These are phyloP conservation scores for Komagataella pastoris DNA, from an alignment of 805 yeast genomes.

Conservation along the genomic window DNA sequence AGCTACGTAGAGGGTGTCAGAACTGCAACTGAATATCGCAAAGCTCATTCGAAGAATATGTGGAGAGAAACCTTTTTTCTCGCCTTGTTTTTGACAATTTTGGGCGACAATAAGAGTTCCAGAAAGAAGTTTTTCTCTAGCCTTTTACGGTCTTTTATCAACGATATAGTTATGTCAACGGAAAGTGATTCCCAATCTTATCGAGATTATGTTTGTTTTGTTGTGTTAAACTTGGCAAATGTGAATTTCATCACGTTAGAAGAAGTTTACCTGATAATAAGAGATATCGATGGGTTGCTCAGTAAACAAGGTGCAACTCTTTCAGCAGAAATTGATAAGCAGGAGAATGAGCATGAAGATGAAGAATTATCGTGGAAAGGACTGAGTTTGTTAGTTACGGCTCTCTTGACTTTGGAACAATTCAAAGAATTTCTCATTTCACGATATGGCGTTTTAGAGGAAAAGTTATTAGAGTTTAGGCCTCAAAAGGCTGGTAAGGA, in stretches of 20 bases:
- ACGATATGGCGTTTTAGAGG: constrained; percentile 12
- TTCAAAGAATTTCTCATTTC: constrained; percentile 12
- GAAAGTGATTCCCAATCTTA: constrained; percentile 6
- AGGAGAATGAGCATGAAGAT: constrained; percentile 2
- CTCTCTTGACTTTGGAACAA: constrained; percentile 5
- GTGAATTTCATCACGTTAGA: constrained; percentile 30
- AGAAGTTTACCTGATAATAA: constrained; percentile 32
- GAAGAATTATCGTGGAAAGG: constrained; percentile 1
- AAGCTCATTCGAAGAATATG: constrained; percentile 12
- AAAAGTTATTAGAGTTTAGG: constrained; percentile 14
- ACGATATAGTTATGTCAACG: constrained; percentile 12
- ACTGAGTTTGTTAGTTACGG: constrained; percentile 3
- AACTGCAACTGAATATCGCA: constrained; percentile 34
- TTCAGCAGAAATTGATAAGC: constrained; percentile 10
- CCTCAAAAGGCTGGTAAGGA: constrained; percentile 20
- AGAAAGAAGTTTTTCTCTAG: constrained; percentile 25
- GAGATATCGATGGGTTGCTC: constrained; percentile 28
- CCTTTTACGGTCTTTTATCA: constrained; percentile 18
- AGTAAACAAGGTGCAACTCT: constrained; percentile 27
- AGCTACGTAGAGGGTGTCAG: constrained; percentile 51
- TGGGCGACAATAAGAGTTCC: constrained; percentile 25
- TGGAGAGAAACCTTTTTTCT: constrained; percentile 21
- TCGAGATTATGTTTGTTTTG: constrained; percentile 17
- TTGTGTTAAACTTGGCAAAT: constrained; percentile 24
- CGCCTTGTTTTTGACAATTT: constrained; percentile 24